Conservation (phyloP, 1,139 yeast genomes). For the Candida anutae region DNA sequence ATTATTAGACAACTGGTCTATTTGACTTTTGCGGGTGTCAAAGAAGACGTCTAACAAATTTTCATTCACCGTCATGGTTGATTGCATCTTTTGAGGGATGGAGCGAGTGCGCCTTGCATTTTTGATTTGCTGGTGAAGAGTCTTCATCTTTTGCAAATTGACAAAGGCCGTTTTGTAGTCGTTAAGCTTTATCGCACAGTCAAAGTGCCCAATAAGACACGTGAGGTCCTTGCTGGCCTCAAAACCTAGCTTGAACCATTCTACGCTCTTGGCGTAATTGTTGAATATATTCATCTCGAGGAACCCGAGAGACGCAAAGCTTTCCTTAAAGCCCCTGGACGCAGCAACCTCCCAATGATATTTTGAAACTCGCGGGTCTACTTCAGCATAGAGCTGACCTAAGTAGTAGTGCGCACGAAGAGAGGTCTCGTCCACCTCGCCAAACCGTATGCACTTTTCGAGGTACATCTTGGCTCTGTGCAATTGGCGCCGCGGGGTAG, state of each 20-base stretch:
- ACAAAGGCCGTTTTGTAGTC: conserved; percentile 6
- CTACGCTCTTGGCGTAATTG: conserved; percentile 48
- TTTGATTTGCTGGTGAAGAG: conserved; percentile 17
- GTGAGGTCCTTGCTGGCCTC: conserved; percentile 51
- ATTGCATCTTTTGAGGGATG: conserved; percentile 18
- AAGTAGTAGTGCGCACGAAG: conserved; percentile 70
- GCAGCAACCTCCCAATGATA: conserved; percentile 75
- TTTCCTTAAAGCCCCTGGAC: conserved; percentile 64
- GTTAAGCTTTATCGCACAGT: conserved; percentile 31
- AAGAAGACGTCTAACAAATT: conserved; percentile 23
- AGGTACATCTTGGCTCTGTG: conserved; percentile 48
- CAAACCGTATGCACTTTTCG: conserved; percentile 50
- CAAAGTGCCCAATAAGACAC: conserved; percentile 73
- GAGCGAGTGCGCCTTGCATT: conserved; percentile 5
- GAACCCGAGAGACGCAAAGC: conserved; percentile 72
- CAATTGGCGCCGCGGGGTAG: conserved; percentile 39
- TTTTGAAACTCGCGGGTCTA: conserved; percentile 52
- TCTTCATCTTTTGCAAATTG: conserved; percentile 7
- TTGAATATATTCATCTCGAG: conserved; percentile 63
- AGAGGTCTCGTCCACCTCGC: conserved; percentile 47
- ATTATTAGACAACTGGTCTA: conserved; percentile 9
- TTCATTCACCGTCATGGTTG: conserved; percentile 17
- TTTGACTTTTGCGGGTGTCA: conserved; percentile 19
- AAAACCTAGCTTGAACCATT: conserved; percentile 81
- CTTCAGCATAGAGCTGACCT: conserved; percentile 57